phyloP scores from a whole-genome alignment of 2,329 filamentous ascomycete genomes.

The Aspergillus phoenicis region DNA sequence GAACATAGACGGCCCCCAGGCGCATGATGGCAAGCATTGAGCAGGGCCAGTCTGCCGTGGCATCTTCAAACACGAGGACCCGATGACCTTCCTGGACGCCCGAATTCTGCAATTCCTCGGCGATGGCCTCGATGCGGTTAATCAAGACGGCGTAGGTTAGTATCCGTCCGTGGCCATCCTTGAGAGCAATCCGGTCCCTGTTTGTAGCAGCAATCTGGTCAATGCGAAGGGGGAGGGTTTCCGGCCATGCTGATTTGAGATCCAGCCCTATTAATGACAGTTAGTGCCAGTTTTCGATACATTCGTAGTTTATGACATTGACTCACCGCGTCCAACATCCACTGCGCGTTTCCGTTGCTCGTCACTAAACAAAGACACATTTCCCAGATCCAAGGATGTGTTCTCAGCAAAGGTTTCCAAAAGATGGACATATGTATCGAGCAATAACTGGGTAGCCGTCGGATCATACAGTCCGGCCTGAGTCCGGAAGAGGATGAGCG shows the following conservation, averaged over 20 bases:
- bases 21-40: constrained; percentile 19
- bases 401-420: not conserved
- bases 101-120: constrained; percentile 27
- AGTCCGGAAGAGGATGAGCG: constrained; percentile 22
- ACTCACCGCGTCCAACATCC: too few species aligned
- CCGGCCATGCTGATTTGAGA: constrained; percentile 29
- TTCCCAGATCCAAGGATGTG: not conserved
- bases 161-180: constrained; percentile 25
- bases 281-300: not conserved
- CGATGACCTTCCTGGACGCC: not conserved
- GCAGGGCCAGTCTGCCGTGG: constrained; percentile 4
- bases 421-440: constrained; percentile 1
- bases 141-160: constrained; percentile 44
- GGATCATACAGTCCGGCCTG: constrained; percentile 39
- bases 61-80: constrained; percentile 11
- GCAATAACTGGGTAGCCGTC: constrained; percentile 28
- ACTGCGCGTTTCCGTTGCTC: too few species aligned
- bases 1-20: constrained; percentile 21
- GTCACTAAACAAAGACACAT: too few species aligned
- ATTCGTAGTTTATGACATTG: not conserved
- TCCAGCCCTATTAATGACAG: not conserved
- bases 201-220: constrained; percentile 34
- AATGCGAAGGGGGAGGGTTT: constrained; percentile 41
- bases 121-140: constrained; percentile 38
- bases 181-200: constrained; percentile 29